A percentile compares a stretch with the other conserved stretches of the same genome.
Evolutionary conservation across 2,329 filamentous ascomycete genomes (phyloP).

Genomic region (Sclerotinia nivalis): DNA sequence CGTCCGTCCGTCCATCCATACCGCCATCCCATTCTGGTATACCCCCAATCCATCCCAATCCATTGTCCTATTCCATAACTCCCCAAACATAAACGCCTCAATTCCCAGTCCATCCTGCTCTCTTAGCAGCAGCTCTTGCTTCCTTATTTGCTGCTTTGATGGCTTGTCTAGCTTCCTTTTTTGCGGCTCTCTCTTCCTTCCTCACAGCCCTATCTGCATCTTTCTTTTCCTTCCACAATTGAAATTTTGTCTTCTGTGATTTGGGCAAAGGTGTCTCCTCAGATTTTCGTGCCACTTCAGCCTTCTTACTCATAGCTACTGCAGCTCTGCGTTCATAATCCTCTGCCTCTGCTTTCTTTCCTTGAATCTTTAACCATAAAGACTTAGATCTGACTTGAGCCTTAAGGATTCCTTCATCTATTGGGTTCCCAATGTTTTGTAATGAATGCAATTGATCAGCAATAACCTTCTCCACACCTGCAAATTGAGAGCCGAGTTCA

Average conservation of each 20-base stretch:
- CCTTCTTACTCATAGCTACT: conserved; percentile 28
- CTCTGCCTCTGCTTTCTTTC: conserved; percentile 49
- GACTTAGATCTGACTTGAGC: conserved; percentile 59
- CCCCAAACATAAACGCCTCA: conserved; percentile 20
- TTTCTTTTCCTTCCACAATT: not conserved
- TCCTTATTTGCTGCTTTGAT: conserved; percentile 3
- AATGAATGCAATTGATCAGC: conserved; percentile 41
- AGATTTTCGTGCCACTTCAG: conserved; percentile 4
- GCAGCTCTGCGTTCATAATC: conserved; percentile 52
- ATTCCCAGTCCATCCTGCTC: not conserved
- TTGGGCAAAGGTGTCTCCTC: not conserved
- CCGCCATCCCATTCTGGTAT: conserved; percentile 17
- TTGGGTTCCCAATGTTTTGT: conserved; percentile 45
- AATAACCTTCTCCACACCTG: conserved; percentile 43
- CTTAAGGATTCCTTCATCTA: conserved; percentile 50
- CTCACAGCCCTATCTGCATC: not conserved
- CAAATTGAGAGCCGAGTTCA: conserved; percentile 34
- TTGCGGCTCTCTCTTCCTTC: conserved; percentile 20
- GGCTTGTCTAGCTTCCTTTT: conserved; percentile 15
- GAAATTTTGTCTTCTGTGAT: not conserved
- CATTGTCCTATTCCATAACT: conserved; percentile 14
- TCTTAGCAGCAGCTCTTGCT: conserved; percentile 5
- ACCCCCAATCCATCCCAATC: conserved; percentile 16
- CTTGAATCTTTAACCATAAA: conserved; percentile 57
- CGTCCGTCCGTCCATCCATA: conserved; percentile 10